These are phyloP conservation scores for Chlorella sp. DNA, from an alignment of 139 green algal genomes.

Conservation along the genomic window DNA sequence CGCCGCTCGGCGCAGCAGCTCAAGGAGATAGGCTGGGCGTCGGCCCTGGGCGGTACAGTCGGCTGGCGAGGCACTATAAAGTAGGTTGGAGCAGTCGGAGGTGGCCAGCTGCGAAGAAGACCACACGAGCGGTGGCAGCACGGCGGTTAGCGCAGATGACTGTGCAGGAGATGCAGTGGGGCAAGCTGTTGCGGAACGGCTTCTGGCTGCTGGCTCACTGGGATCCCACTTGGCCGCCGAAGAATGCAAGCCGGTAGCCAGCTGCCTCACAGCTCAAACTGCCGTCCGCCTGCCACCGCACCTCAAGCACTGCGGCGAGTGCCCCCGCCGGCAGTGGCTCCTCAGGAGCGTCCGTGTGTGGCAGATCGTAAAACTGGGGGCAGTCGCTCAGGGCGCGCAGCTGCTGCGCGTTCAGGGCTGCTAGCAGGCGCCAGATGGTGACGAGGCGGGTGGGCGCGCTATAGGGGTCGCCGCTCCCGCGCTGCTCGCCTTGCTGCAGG, in stretches of 20 bases:
- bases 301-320: constrained; percentile 13
- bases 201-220: no score
- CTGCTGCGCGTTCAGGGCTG: background rate
- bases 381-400: constrained; percentile 12
- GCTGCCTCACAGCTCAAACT: no score
- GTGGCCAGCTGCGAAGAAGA: background rate
- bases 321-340: background rate
- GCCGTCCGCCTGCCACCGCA: no score
- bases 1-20: constrained; percentile 13
- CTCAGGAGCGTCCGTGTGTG: background rate
- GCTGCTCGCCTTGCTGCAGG: background rate
- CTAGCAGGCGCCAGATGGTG: constrained; percentile 26
- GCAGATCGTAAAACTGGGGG: constrained; percentile 11
- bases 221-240: no score
- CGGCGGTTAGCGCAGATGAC: no score
- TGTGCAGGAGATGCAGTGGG: no score
- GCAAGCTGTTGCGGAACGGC: no score
- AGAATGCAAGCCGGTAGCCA: no score
- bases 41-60: background rate
- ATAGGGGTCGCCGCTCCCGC: background rate
- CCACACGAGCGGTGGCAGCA: no score
- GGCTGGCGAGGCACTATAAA: background rate
- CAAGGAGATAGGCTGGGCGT: constrained; percentile 25
- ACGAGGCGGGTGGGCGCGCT: background rate
- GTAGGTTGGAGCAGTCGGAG: constrained; percentile 12